Evolutionary conservation across 495 filamentous ascomycete genomes (phyloP).

Genomic region (Trichoderma virens): DNA sequence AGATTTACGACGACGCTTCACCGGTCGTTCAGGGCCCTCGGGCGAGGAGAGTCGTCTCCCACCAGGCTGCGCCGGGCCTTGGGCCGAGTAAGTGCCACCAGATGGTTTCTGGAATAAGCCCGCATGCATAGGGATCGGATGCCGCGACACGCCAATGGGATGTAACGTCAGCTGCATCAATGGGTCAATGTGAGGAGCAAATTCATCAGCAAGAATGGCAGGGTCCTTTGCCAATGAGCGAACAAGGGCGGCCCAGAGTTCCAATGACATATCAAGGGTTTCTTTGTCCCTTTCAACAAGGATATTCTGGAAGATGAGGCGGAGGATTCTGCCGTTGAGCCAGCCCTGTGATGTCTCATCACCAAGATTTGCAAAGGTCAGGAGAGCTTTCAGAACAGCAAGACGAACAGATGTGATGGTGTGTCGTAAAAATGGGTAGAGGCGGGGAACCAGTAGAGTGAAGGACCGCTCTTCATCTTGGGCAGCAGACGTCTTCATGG

Average conservation of each 20-base stretch:
- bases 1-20: constrained; percentile 72
- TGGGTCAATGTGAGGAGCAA: constrained; percentile 62
- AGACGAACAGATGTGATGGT: constrained; percentile 93
- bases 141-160: constrained; percentile 82
- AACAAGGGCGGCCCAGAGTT: constrained; percentile 78
- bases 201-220: constrained; percentile 52
- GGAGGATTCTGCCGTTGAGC: constrained; percentile 82
- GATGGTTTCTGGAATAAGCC: constrained; percentile 88
- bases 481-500: constrained; percentile 86
- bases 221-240: constrained; percentile 53
- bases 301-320: constrained; percentile 88
- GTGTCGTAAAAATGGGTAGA: constrained; percentile 94
- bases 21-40: constrained; percentile 34
- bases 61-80: background rate
- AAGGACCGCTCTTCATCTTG: constrained; percentile 81
- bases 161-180: constrained; percentile 74
- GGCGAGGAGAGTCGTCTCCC: constrained; percentile 47
- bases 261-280: constrained; percentile 64
- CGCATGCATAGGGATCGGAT: constrained; percentile 84
- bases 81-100: constrained; percentile 64
- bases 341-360: constrained; percentile 79
- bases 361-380: constrained; percentile 84
- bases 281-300: constrained; percentile 84
- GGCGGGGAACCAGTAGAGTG: constrained; percentile 78
- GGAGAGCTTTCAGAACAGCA: constrained; percentile 83